Evolutionary conservation across 208 protist species (phyloP), one percentile per base, ranked within the genome.

Genomic region (Leishmania gerbilli): DNA sequence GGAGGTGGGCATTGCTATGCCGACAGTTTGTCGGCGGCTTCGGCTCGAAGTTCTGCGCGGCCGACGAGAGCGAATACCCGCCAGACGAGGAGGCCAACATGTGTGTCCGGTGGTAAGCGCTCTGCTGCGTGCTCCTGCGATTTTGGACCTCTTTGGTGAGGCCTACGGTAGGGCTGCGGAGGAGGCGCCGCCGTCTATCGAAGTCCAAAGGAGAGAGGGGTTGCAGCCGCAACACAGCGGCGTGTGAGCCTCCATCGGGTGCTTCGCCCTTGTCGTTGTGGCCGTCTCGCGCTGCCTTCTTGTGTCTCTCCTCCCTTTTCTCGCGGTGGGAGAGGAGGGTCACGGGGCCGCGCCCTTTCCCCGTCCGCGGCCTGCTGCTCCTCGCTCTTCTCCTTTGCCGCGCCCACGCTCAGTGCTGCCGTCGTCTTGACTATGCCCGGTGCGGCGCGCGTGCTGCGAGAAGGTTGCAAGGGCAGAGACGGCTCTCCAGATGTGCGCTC

Each of bases 1-100:
- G 24, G 85, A 89, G 55, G 77, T 87, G 64, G 84, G 83, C 64
- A 69, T 90, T 11, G 84, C 82, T 42, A 85, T 89, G 82, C 87
- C 87, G 45, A n/a, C 68, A 60, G 65, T 60, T 88, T 49, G 87
- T 90, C 45, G 81, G 87, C 58, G 79, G 82, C 45, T 90, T 90
- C 56, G 82, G 79, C 31, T 27, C 53, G 7, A 74, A 65, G 5
- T 90, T 90, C 56, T 89, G 87, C 53, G 55, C n/a, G 4, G 84
- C 80, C 47, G 86, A 87, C 65, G 79, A 87, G 40, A 84, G 9
- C 34, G 82, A 40, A 19, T 76, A 82, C n/a, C 76, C 84, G n/a
- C 74, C 82, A 4, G 62, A 37, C 11, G 76, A 71, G 45, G 79
- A 78, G 9, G 64, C 67, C 62, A 79, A 49, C 24, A 71, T 80